Evolutionary conservation across 2,329 filamentous ascomycete genomes (phyloP).

Genomic region (Colletotrichum eleusines): DNA sequence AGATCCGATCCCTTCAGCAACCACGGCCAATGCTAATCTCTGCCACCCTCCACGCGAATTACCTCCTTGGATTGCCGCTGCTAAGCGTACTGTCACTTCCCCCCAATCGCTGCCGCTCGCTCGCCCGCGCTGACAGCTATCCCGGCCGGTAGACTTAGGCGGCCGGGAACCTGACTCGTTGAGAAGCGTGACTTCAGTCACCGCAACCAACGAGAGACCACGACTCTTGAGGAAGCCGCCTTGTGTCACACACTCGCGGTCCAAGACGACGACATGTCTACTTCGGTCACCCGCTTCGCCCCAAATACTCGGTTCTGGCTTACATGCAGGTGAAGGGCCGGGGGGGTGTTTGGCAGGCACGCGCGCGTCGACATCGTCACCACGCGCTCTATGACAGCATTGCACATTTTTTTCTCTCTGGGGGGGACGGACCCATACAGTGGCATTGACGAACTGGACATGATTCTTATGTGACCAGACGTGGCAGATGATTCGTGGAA

Average conservation of each 20-base stretch:
- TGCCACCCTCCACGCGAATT: slow-evolving; percentile 1
- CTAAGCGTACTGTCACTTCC: slow-evolving; percentile 23
- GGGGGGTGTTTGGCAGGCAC: slow-evolving; percentile 28
- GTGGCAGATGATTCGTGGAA: background rate
- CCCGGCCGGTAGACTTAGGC: background rate
- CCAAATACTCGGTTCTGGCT: slow-evolving; percentile 37
- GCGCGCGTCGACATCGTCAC: slow-evolving; percentile 33
- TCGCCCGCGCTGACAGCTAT: background rate
- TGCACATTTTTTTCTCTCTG: slow-evolving; percentile 7
- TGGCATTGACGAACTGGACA: slow-evolving; percentile 3
- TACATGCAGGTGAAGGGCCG: slow-evolving; percentile 24
- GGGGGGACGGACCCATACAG: background rate
- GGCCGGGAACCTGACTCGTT: slow-evolving; percentile 32
- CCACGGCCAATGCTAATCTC: slow-evolving; percentile 29
- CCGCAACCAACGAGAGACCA: background rate
- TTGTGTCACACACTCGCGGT: slow-evolving; percentile 29
- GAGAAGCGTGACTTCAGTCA: slow-evolving; percentile 10
- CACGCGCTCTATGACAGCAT: slow-evolving; percentile 37
- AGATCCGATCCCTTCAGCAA: slow-evolving; percentile 39
- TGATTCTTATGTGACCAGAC: slow-evolving; percentile 8
- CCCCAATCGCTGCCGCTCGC: slow-evolving; percentile 11
- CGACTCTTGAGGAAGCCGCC: slow-evolving; percentile 2
- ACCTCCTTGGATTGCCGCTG: slow-evolving; percentile 29
- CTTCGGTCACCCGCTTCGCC: slow-evolving; percentile 8
- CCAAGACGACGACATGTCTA: slow-evolving; percentile 19